A percentile compares a stretch with the other conserved stretches of the same genome.
phyloP scores from a whole-genome alignment of 208 protist species.

The Trypanosoma rangeli region DNA sequence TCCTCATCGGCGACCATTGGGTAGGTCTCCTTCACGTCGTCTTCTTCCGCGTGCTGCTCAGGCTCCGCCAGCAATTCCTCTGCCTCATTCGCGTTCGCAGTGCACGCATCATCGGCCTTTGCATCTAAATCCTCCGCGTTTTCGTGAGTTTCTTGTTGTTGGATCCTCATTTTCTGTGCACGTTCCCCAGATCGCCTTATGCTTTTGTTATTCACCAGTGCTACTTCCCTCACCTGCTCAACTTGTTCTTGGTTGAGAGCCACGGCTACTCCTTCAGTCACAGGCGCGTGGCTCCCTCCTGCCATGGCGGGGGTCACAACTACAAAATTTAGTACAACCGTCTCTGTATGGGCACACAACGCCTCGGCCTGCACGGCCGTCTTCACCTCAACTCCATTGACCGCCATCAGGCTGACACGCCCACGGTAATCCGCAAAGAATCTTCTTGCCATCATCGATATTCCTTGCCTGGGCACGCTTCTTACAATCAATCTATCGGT shows the following conservation, averaged over 20 bases:
- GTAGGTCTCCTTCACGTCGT: conserved; percentile 27
- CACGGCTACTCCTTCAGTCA: not conserved
- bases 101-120: conserved; percentile 10
- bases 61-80: conserved; percentile 21
- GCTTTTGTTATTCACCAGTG: conserved; percentile 6
- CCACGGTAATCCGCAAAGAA: conserved; percentile 32
- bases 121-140: conserved; percentile 22
- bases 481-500: conserved; percentile 32
- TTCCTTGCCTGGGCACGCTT: conserved; percentile 1
- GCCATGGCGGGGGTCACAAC: conserved; percentile 35
- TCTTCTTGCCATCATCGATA: conserved; percentile 27
- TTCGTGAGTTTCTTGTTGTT: not conserved
- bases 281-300: not conserved
- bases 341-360: conserved; percentile 42
- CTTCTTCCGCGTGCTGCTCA: conserved; percentile 16
- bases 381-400: conserved; percentile 71
- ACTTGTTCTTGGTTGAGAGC: conserved; percentile 9
- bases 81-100: conserved; percentile 21
- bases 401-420: conserved; percentile 44
- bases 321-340: conserved; percentile 58
- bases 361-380: conserved; percentile 40
- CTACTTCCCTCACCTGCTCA: conserved; percentile 11
- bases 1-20: conserved; percentile 15
- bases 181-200: not conserved
- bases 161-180: conserved; percentile 1